Percentiles rank a stretch among this genome's conserved stretches.
These are phyloP conservation scores for Boletus edulis DNA, from an alignment of 768 basidiomycete genomes.

Conservation along the genomic window DNA sequence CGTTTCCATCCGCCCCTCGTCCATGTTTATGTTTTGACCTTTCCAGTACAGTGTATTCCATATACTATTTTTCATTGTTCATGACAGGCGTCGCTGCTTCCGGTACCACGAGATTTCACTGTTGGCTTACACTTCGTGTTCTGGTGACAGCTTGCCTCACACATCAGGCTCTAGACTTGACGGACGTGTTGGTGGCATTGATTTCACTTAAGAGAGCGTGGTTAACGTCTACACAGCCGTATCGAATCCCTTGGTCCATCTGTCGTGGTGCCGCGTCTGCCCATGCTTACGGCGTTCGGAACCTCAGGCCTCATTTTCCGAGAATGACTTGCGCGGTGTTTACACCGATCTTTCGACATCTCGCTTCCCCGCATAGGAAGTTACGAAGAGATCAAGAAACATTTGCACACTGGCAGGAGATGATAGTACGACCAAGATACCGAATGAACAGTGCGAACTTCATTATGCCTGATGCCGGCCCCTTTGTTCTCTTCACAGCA, in stretches of 20 bases:
- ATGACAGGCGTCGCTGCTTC: slow-evolving; percentile 58
- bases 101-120: slow-evolving; percentile 32
- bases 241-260: slow-evolving; percentile 71
- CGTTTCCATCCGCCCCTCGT: slow-evolving; percentile 8
- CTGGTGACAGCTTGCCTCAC: slow-evolving; percentile 79
- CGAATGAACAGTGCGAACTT: no score
- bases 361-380: slow-evolving; percentile 80
- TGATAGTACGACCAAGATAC: no score
- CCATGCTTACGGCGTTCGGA: slow-evolving; percentile 63
- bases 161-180: slow-evolving; percentile 80
- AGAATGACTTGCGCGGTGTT: slow-evolving; percentile 72
- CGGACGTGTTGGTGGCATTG: slow-evolving; percentile 65
- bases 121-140: slow-evolving; percentile 6
- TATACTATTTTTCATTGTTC: slow-evolving; percentile 41
- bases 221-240: slow-evolving; percentile 44
- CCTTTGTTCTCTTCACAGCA: no score
- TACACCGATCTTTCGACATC: slow-evolving; percentile 84
- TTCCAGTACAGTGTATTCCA: slow-evolving; percentile 61
- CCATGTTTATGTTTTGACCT: slow-evolving; percentile 2
- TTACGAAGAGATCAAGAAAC: slow-evolving; percentile 74
- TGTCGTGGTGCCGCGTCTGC: slow-evolving; percentile 45
- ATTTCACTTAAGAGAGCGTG: background rate
- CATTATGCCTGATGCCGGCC: no score
- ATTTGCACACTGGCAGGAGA: no score
- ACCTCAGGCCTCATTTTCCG: slow-evolving; percentile 59